Evolutionary conservation across 2,329 filamentous ascomycete genomes (phyloP).

Genomic region (Lasiodiplodia sp.): DNA sequence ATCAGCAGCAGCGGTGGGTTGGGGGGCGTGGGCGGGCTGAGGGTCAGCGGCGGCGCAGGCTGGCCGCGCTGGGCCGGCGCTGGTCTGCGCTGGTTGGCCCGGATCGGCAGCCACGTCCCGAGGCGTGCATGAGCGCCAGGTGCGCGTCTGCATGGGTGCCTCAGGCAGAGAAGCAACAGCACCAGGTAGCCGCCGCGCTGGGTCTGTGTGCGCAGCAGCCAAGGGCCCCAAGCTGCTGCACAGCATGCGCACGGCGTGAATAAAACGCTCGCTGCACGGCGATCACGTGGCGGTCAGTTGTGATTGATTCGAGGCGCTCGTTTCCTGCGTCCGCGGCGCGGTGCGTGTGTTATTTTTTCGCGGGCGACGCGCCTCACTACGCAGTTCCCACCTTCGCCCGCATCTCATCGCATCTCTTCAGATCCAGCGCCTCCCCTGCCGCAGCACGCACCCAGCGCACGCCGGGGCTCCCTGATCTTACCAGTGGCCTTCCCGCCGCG

Average conservation of each 20-base stretch:
- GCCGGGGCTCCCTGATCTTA: conserved; percentile 24
- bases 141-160: conserved; percentile 16
- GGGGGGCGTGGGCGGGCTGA: neutral
- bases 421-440: conserved; percentile 19
- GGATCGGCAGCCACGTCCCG: conserved; percentile 25
- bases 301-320: conserved; percentile 14
- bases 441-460: conserved; percentile 12
- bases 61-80: conserved; percentile 1
- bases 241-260: conserved; percentile 27
- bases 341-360: conserved; percentile 18
- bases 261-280: conserved; percentile 24
- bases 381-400: conserved; percentile 12
- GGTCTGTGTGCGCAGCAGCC: conserved; percentile 22
- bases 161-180: conserved; percentile 2
- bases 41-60: conserved; percentile 8
- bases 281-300: conserved; percentile 27
- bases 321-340: neutral
- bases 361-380: conserved; percentile 15
- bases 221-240: conserved; percentile 22
- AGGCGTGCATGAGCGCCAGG: conserved; percentile 21
- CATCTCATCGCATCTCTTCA: conserved; percentile 27
- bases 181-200: conserved; percentile 13
- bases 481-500: conserved; percentile 27
- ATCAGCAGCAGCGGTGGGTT: conserved; percentile 2
- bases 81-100: conserved; percentile 11